These are phyloP conservation scores for Thielaviopsis punctulata DNA, from an alignment of 2,329 filamentous ascomycete genomes.

Conservation along the genomic window DNA sequence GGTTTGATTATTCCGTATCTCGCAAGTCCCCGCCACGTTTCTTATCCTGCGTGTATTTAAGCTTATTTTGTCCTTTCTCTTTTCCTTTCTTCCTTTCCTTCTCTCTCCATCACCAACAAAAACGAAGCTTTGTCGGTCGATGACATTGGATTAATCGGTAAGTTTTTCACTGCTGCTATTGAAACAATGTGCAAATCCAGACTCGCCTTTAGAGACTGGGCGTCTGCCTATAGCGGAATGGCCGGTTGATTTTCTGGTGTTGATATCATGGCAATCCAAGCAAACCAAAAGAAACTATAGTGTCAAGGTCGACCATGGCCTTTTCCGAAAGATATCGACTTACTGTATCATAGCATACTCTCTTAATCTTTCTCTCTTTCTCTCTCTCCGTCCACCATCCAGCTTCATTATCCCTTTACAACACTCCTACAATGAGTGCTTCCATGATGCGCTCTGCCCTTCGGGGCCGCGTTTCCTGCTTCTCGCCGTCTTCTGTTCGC, in stretches of 20 bases:
- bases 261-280: neutral
- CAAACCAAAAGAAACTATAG: neutral
- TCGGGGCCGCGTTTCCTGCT: neutral
- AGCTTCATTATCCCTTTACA: neutral
- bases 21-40: too few relatives aligned
- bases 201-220: neutral
- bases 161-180: too few relatives aligned
- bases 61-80: neutral
- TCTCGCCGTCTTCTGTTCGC: neutral
- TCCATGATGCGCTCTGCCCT: conserved; percentile 1
- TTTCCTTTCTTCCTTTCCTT: neutral
- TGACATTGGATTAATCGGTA: neutral
- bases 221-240: neutral
- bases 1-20: neutral
- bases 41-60: neutral
- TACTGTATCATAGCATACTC: neutral
- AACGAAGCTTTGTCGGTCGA: neutral
- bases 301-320: neutral
- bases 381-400: neutral
- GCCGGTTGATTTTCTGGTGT: neutral
- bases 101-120: neutral
- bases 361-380: neutral
- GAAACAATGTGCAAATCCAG: neutral
- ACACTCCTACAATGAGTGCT: neutral
- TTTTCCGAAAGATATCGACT: neutral